Percentiles rank a stretch among this genome's conserved stretches.
Conservation (phyloP, 1,284 basidiomycete species). For the Microstroma glucosiphilum region DNA sequence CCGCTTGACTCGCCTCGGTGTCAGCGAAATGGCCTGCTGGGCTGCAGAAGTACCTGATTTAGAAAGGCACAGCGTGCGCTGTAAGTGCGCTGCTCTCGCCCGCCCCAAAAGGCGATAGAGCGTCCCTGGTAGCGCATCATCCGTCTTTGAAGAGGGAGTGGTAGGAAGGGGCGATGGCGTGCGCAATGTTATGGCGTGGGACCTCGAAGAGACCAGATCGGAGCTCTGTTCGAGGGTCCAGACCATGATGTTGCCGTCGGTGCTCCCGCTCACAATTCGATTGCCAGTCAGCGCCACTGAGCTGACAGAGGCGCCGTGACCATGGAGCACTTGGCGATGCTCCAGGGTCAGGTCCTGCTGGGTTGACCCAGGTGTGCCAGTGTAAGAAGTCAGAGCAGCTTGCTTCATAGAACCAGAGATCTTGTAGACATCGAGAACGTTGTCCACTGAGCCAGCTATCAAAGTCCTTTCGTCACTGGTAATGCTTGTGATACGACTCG, state of each 20-base stretch:
- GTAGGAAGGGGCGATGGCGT: constrained; percentile 2
- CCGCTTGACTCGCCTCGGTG: constrained; percentile 19
- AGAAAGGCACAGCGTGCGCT: background rate
- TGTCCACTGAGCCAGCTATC: background rate
- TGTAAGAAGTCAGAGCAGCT: background rate
- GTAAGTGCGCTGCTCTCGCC: background rate
- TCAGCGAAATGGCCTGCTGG: background rate
- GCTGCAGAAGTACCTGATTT: background rate
- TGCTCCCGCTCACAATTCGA: constrained; percentile 41
- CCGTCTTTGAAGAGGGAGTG: too few relatives aligned
- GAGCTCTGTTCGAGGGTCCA: constrained; percentile 35
- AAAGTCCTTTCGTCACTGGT: too few relatives aligned
- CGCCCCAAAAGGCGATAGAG: too few relatives aligned
- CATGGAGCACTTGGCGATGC: constrained; percentile 40
- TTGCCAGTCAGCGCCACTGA: constrained; percentile 39
- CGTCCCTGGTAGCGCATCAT: background rate
- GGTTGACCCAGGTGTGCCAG: background rate
- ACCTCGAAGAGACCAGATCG: constrained; percentile 14
- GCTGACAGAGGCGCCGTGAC: constrained; percentile 46
- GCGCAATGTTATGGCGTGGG: constrained; percentile 21
- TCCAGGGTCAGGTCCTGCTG: constrained; percentile 19
- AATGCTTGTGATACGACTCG: too few relatives aligned
- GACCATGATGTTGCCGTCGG: constrained; percentile 47
- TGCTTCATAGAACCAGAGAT: background rate
- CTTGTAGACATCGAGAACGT: background rate